A percentile compares a stretch with the other conserved stretches of the same genome.
Conservation (phyloP, 805 yeast species). For the Ogataea paraovalis region DNA sequence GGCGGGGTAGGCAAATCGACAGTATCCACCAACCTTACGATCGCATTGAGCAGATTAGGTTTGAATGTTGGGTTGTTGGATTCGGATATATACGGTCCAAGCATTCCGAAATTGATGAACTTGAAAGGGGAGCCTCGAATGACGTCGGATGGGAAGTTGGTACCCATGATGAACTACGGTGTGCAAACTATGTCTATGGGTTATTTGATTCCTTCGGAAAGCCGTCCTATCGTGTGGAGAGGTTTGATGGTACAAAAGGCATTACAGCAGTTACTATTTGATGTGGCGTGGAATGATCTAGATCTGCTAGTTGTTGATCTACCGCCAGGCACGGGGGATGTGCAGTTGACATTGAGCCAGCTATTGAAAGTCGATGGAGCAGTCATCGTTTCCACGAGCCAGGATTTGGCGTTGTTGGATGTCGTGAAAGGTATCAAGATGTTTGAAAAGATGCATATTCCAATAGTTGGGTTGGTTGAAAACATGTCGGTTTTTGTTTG, state of each 20-base stretch:
- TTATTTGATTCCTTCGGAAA: conserved; percentile 60
- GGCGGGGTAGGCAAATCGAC: conserved; percentile 85
- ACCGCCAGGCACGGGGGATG: conserved; percentile 94
- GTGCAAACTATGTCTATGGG: conserved; percentile 89
- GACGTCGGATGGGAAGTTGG: conserved; percentile 45
- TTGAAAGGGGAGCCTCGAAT: conserved; percentile 66
- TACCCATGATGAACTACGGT: conserved; percentile 72
- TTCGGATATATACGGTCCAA: conserved; percentile 83
- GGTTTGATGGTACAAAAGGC: conserved; percentile 88
- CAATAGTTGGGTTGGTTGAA: conserved; percentile 71
- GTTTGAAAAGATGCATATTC: conserved; percentile 69
- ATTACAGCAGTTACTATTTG: conserved; percentile 75
- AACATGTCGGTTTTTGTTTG: conserved; percentile 79
- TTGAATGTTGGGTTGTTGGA: conserved; percentile 67
- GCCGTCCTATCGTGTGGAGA: conserved; percentile 76
- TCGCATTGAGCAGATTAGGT: conserved; percentile 52
- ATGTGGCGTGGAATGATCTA: conserved; percentile 67
- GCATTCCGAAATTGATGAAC: conserved; percentile 69
- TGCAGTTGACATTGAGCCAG: conserved; percentile 79
- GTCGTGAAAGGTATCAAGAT: conserved; percentile 76
- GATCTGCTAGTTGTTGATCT: conserved; percentile 74
- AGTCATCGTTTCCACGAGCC: conserved; percentile 79
- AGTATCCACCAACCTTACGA: conserved; percentile 64
- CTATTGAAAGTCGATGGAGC: conserved; percentile 75
- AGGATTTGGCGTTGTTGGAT: conserved; percentile 77